Evolutionary conservation across 1,284 basidiomycete genomes (phyloP), one percentile per base, ranked within the genome.

Genomic region (Cystobasidium pallidum): DNA sequence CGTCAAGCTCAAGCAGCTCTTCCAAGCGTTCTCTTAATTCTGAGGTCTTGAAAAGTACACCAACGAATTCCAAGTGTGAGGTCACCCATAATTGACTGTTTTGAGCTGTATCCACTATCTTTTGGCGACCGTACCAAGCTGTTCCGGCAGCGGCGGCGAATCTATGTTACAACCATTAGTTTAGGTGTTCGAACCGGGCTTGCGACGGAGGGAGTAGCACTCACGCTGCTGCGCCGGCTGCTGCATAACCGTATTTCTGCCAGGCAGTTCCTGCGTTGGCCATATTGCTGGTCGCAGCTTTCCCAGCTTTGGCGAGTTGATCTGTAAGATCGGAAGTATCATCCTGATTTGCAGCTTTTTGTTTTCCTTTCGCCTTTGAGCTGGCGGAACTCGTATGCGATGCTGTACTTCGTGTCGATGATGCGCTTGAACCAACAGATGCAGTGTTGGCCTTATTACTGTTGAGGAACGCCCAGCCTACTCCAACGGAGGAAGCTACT

Each of bases 51-150:
- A 93, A 97, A 13, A 97, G 82, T 75, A 86, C 91, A 47, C 89
- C 87, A 17, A 96, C 89, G 80, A 92, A 98, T 77, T 89, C 89
- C 86, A 96, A 87, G 80, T 98, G 94, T 75, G 95, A 93, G 24
- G 86, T 87, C 3, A 89, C 87, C 88, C 89, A 94, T 19, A 58
- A 32, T 30, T 72, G 70, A 28, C 70, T 59, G 39, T 66, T 65
- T 34, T 34, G 26, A 17, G 70, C 70, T 19, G 62, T 72, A 36
- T 63, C 32, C 4, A 61, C 73, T 41, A 74, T 74, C 30, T 34
- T 55, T 34, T 70, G 68, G 21, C 73, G 26, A 17, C 62, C 39
- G 26, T 65, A 71, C 73, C 73, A 74, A 28, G 73, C 73, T 39
- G 63, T 62, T 21, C 73, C 73, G 4, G 66, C 72, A 19, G 70